phyloP scores from a whole-genome alignment of 441 rosid species.

The Gossypium davidsonii region DNA sequence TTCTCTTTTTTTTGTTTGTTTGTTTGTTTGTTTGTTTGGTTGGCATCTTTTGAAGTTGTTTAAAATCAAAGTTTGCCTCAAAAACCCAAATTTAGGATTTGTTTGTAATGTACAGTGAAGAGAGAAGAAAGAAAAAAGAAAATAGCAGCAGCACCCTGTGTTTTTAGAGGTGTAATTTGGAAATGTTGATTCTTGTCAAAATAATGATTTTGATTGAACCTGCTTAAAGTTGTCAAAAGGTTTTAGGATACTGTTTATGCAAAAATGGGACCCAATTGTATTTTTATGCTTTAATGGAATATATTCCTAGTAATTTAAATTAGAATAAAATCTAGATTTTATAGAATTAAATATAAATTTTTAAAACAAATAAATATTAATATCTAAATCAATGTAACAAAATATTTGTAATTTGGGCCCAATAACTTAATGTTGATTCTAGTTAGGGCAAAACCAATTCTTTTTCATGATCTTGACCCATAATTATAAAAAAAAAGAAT shows the following conservation, averaged over 20 bases:
- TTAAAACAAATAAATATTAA: no score
- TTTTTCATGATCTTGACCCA: not conserved
- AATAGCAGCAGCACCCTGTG: slow-evolving; percentile 4
- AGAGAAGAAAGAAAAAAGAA: not conserved
- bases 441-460: not conserved
- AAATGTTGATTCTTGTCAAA: not conserved
- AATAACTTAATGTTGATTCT: not conserved
- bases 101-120: slow-evolving; percentile 12
- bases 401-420: not conserved
- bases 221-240: no score
- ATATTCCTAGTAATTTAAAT: no score
- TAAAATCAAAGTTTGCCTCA: not conserved
- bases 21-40: not conserved
- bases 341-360: no score
- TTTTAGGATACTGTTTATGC: no score
- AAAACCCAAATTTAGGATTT: not conserved
- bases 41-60: slow-evolving; percentile 4
- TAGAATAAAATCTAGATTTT: no score
- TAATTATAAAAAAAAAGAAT: not conserved
- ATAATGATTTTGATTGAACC: not conserved
- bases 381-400: not conserved
- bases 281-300: no score
- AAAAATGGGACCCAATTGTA: no score
- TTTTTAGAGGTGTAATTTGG: slow-evolving; percentile 16
- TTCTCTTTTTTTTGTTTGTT: not conserved